These are phyloP conservation scores for Oemleria cerasiformis DNA, from an alignment of 306 rosid genomes.

Conservation along the genomic window DNA sequence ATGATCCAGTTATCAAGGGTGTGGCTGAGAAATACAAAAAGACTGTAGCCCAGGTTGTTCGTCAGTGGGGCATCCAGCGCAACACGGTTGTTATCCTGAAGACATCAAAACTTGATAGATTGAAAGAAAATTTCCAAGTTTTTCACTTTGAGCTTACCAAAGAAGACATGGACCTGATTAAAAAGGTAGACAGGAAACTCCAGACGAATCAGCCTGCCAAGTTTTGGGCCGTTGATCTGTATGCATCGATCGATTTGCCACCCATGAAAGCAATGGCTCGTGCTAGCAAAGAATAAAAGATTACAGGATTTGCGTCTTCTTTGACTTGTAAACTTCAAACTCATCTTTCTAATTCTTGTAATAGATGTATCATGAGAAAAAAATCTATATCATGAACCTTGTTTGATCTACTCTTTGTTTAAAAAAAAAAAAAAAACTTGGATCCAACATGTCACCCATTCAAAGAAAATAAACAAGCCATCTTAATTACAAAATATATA, in stretches of 20 bases:
- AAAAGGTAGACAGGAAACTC: constrained; percentile 48
- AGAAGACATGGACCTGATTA: constrained; percentile 68
- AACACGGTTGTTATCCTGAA: constrained; percentile 74
- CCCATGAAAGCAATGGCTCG: not conserved
- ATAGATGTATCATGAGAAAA: not conserved
- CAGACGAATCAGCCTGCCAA: constrained; percentile 72
- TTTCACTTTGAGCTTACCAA: constrained; percentile 61
- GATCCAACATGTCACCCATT: no score
- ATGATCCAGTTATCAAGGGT: constrained; percentile 68
- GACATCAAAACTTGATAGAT: constrained; percentile 70
- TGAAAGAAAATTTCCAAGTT: constrained; percentile 72
- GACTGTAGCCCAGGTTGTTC: constrained; percentile 67
- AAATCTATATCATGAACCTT: not conserved
- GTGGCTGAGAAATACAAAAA: constrained; percentile 71
- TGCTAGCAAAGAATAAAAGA: not conserved
- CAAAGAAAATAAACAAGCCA: no score
- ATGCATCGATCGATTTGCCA: constrained; percentile 51
- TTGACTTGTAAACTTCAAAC: not conserved
- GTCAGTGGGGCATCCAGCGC: constrained; percentile 81
- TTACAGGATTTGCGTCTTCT: not conserved
- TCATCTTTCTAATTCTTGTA: not conserved
- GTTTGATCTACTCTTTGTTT: no score
- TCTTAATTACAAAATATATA: no score
- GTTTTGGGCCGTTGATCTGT: constrained; percentile 84
- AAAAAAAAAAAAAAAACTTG: no score